phyloP scores from a whole-genome alignment of 495 filamentous ascomycete genomes.

The Parathielavia hyrcaniae region DNA sequence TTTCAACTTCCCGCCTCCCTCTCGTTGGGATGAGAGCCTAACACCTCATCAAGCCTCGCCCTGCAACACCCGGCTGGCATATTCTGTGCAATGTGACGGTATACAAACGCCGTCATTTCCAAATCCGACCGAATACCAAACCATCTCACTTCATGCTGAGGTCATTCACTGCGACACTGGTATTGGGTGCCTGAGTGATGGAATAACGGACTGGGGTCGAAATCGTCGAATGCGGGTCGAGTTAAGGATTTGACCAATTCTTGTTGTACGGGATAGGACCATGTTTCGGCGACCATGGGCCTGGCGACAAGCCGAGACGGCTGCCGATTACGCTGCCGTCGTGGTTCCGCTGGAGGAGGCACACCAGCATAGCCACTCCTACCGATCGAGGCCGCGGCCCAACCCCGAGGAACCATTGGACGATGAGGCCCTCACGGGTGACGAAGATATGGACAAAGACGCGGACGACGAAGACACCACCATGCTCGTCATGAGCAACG shows the following conservation, averaged over 20 bases:
- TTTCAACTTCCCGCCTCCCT: not conserved
- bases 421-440: constrained; percentile 21
- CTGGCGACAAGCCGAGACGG: constrained; percentile 33
- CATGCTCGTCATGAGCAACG: constrained; percentile 36
- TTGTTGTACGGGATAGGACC: not conserved
- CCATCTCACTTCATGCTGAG: too few species aligned
- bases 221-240: too few species aligned
- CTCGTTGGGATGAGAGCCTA: not conserved
- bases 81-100: too few species aligned
- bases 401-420: constrained; percentile 23
- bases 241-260: not conserved
- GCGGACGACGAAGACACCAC: constrained; percentile 34
- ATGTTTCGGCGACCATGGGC: constrained; percentile 18
- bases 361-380: constrained; percentile 43
- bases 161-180: too few species aligned
- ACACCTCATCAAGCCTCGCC: not conserved
- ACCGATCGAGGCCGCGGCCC: constrained; percentile 27
- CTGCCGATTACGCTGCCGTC: constrained; percentile 40
- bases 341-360: constrained; percentile 46
- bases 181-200: too few species aligned
- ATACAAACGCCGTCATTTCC: not conserved
- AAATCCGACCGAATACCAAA: not conserved
- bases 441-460: constrained; percentile 24
- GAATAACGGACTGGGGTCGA: too few species aligned
- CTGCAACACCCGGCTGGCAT: not conserved